Evolutionary conservation across 352 stramenopile species (phyloP), one percentile per base, ranked within the genome.

Genomic region (Globisporangium viniferum): DNA sequence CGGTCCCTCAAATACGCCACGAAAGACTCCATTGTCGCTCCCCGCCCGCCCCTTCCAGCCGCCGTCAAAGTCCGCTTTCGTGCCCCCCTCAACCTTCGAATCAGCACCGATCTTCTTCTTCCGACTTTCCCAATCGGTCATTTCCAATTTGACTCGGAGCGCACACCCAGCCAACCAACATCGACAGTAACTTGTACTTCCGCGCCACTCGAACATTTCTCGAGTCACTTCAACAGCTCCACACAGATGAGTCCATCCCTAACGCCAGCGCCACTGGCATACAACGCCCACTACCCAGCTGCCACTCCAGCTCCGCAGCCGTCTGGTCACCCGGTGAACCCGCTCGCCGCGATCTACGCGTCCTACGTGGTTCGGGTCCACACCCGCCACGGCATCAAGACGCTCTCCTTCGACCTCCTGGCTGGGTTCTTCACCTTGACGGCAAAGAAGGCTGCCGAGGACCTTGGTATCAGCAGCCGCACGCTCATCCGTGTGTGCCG

Each of bases 401-500:
- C 84, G n/a, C 73, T 92, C 58, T 90, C 84, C 3, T 92, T 92
- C 65, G 80, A 92, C 62, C 55, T 84, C 24, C 79, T 92, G 1
- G 82, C 84, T 18, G 67, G 77, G 3, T 84, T 90, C 66, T 92
- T 92, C 76, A 90, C 80, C 9, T 82, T 77, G 58, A 92, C 84
- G 0, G 84, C 84, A 57, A 92, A 92, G 68, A 90, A 90, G 76
- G 84, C 84, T 18, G 84, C 84, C 5, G 82, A 91, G 64, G 76
- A 88, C 46, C 81, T 92, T 24, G 84, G 84, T 10, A 92, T 92
- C 76, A 90, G 80, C 58, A 90, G 81, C 44, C 84, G 84, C 65
- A 91, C 84, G 36, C 82, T 92, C 71, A 92, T 92, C 64, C 80
- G 84, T 29, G 82, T 92, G 27, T 92, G 84, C 59, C 82, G 84